Evolutionary conservation across 257 asterid genomes (phyloP), one percentile per base, ranked within the genome.

Genomic region (Phtheirospermum japonicum): DNA sequence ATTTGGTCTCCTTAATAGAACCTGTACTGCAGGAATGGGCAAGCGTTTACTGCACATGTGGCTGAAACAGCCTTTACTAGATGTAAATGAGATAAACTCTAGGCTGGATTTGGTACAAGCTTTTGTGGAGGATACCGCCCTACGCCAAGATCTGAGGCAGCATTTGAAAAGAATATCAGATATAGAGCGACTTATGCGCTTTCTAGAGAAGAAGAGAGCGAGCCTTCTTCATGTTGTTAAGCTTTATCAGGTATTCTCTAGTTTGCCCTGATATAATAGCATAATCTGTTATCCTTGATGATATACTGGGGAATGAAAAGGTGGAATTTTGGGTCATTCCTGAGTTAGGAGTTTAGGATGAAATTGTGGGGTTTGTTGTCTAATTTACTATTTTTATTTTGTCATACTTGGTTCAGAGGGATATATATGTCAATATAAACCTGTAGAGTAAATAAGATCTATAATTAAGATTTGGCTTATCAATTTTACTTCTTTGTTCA

Each of bases 21-120:
- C 99, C 59, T 92, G 99, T 61, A 92, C 97, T 9, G 95, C 94
- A 49, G 99, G 99, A 72, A 85, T 92, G 99, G 99, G 99, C 54
- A 89, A 89, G 76, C 87, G 99, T 11, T 73, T 92, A 54, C 79
- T 92, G 72, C 95, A 89, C 70, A 85, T 76, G 85, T 92, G 97
- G 97, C 82, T 92, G 66, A 92, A 89, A 70, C 99, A 92, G 68
- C 99, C 99, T 17, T 71, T 88, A 66, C 52, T 89, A 63, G 95
- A 92, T 79, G 83, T 86, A 58, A 56, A 68, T 59, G 99, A 86
- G 69, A 92, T 92, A 61, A 92, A 86, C 77, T 54, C 67, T 45
- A 83, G 99, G 80, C 75, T 92, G 74, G 94, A 92, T 77, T 59
- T 85, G 72, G 99, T 92, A 42, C 96, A 92, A 80, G 91, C 97